Base-by-base conservation (phyloP, 176 grass and related monocot genomes). In the Bromus sterilis region DNA sequence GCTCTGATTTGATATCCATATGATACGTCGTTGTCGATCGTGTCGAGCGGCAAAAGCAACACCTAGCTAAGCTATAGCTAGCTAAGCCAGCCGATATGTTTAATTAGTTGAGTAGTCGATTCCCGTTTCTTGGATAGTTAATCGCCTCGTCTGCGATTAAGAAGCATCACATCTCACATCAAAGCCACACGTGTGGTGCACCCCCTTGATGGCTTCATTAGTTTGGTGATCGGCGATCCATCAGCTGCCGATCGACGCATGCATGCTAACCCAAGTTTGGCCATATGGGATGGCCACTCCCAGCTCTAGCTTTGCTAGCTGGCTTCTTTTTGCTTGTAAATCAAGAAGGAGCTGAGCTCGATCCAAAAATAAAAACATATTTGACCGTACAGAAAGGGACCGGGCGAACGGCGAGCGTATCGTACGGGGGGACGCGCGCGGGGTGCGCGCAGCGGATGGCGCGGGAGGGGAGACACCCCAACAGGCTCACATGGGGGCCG, bases 401-500 rank as follows among this genome's bases (percentile, higher is more conserved):
- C 55, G n/a, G n/a, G n/a, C 55, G 24, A 57, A 57, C n/a, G 55
- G 55, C 55, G 55, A 1, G 55, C 23, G 9, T 25, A 20, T 25
- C 49, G 49, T 53, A n/a, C n/a, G n/a, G n/a, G n/a, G 35, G 14
- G 44, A 15, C 60, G 6, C 33, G 3, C 16, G 18, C 32, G 15
- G 16, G 18, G 72, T 63, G 41, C 62, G 4, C 41, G 23, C 2
- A 48, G 56, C 56, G 10, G 18, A 51, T 31, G 4, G 33, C 6
- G 11, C 21, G 3, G 24, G 18, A 13, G 39, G 16, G 59, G 36
- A 46, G 70, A 87, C 85, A 87, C 33, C 21, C 85, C 71, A 49
- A 78, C 85, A 82, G 48, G 29, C 9, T 67, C 71, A 81, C 72
- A 77, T 82, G 78, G 55, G 16, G 16, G 72, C 79, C 72, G 53